These are phyloP conservation scores for Sisymbrium altissimum DNA, from an alignment of 345 rosid genomes.

Conservation along the genomic window DNA sequence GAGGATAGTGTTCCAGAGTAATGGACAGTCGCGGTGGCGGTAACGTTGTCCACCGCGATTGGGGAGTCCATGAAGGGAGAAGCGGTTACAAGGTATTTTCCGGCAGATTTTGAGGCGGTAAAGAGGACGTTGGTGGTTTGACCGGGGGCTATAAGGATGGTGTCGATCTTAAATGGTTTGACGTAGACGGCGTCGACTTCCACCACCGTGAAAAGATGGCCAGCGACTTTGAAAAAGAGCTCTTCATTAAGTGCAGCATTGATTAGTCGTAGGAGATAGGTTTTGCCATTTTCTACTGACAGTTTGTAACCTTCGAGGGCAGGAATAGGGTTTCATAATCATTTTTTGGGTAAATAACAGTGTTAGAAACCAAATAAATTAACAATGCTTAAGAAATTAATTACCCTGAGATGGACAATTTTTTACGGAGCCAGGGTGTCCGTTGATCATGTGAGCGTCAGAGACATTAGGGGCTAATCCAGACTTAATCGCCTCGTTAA, in stretches of 20 bases:
- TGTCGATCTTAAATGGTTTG: conserved; percentile 70
- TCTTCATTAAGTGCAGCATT: conserved; percentile 97
- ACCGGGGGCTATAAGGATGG: conserved; percentile 72
- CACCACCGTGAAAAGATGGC: conserved; percentile 75
- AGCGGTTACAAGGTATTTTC: conserved; percentile 68
- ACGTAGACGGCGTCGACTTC: conserved; percentile 90
- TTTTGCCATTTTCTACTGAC: conserved; percentile 58
- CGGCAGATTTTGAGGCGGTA: conserved; percentile 48
- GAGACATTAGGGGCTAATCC: conserved; percentile 91
- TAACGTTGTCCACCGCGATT: conserved; percentile 66
- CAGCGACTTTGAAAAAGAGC: conserved; percentile 89
- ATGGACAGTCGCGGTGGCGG: conserved; percentile 82
- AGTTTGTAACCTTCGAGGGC: conserved; percentile 49
- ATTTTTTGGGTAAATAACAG: neutral
- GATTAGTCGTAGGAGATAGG: conserved; percentile 72
- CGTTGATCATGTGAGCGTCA: conserved; percentile 88
- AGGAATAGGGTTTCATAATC: neutral
- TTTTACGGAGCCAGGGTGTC: conserved; percentile 56
- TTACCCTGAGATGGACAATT: conserved; percentile 66
- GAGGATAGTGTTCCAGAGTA: conserved; percentile 70
- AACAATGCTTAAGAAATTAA: neutral
- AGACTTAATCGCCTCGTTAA: conserved; percentile 76
- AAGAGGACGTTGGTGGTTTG: conserved; percentile 83
- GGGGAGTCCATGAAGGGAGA: conserved; percentile 97
- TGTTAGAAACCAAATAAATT: neutral